These are phyloP conservation scores for Dactylella cylindrospora DNA, from an alignment of 2,329 filamentous ascomycete genomes.

Conservation along the genomic window DNA sequence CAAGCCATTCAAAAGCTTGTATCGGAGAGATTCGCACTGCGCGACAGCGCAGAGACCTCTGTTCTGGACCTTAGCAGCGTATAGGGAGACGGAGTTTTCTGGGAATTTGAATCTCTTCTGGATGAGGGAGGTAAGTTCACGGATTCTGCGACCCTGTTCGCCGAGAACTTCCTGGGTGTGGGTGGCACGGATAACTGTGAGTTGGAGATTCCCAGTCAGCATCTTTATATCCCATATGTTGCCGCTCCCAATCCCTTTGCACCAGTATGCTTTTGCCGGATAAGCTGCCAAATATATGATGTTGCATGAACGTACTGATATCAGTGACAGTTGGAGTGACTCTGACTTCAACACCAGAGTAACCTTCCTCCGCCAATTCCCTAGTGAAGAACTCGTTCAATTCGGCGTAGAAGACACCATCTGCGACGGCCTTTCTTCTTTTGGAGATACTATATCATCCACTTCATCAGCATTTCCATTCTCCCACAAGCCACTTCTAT, in stretches of 20 bases:
- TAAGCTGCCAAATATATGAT: constrained; percentile 1
- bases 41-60: constrained; percentile 99
- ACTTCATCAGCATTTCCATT: constrained; percentile 28
- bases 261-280: neutral
- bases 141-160: constrained; percentile 99
- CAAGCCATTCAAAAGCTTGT: constrained; percentile 99
- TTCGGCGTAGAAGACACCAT: constrained; percentile 99
- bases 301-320: constrained; percentile 69
- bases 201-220: constrained; percentile 45
- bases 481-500: constrained; percentile 3
- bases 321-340: constrained; percentile 99
- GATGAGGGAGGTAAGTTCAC: constrained; percentile 99
- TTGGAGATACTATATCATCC: constrained; percentile 47
- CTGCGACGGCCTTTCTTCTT: constrained; percentile 73
- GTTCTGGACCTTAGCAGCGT: constrained; percentile 99
- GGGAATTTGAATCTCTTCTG: constrained; percentile 99
- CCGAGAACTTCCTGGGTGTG: constrained; percentile 99
- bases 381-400: constrained; percentile 99
- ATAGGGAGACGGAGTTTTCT: constrained; percentile 99
- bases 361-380: constrained; percentile 99
- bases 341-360: constrained; percentile 99
- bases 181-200: constrained; percentile 88
- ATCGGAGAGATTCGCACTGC: constrained; percentile 99
- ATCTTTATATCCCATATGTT: constrained; percentile 26
- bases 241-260: neutral